Conservation (phyloP, 2,329 filamentous ascomycete species). For the Fusarium sublunatum region DNA sequence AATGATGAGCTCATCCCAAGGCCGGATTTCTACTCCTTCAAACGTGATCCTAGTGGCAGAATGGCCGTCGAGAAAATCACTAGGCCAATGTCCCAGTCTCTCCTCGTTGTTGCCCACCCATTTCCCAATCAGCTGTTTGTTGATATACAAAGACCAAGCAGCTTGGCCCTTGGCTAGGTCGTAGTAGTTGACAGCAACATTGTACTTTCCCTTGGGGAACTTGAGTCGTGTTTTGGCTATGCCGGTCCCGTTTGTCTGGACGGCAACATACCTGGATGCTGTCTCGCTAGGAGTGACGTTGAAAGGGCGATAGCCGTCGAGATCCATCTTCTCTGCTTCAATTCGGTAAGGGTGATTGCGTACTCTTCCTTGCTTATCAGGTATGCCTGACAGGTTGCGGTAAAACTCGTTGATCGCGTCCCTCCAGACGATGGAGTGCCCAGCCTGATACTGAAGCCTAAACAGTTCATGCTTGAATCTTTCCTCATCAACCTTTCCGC, state of each 20-base stretch:
- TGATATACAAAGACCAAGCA: slow-evolving; percentile 65
- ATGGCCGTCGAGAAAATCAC: slow-evolving; percentile 71
- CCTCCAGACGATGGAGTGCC: slow-evolving; percentile 77
- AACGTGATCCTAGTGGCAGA: slow-evolving; percentile 73
- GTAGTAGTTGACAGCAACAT: slow-evolving; percentile 74
- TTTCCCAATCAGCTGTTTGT: slow-evolving; percentile 61
- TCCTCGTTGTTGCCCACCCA: slow-evolving; percentile 73
- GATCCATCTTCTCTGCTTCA: slow-evolving; percentile 73
- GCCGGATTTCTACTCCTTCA: slow-evolving; percentile 58
- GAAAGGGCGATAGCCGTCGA: slow-evolving; percentile 67
- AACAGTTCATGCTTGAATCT: slow-evolving; percentile 69
- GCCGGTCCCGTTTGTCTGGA: slow-evolving; percentile 19
- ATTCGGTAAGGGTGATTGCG: slow-evolving; percentile 72
- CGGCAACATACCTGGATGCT: slow-evolving; percentile 56
- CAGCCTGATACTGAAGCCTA: slow-evolving; percentile 72
- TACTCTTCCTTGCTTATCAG: slow-evolving; percentile 67
- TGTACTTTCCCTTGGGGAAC: slow-evolving; percentile 60
- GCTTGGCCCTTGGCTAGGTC: slow-evolving; percentile 70
- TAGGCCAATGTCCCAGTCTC: slow-evolving; percentile 67
- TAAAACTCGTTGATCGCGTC: slow-evolving; percentile 75
- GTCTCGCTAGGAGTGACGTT: slow-evolving; percentile 68
- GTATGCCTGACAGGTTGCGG: slow-evolving; percentile 64
- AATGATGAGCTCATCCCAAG: slow-evolving; percentile 65
- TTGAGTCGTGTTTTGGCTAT: slow-evolving; percentile 17
- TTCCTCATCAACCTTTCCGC: slow-evolving; percentile 68